Base-by-base conservation (phyloP, 2,329 filamentous ascomycete species). In the Fusarium abutilonis region DNA sequence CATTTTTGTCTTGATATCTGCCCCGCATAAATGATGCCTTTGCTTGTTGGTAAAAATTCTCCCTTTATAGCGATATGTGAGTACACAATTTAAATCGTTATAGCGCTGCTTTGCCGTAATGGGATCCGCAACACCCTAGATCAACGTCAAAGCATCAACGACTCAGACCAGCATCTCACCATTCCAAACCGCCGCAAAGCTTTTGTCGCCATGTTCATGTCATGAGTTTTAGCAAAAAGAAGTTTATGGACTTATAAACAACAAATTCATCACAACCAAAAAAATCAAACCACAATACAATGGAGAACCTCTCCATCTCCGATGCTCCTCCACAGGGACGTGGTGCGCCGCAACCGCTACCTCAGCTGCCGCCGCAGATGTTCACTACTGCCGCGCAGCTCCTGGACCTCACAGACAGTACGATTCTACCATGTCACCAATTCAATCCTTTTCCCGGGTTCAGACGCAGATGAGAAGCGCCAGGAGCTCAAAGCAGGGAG, bases 331-430 rank as follows among this genome's bases (percentile, higher is more conserved):
- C 76, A 58, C 76, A 75, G 54, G 77, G 75, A 64, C 76, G 74
- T 31, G 73, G 73, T 32, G 70, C 64, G 52, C 79, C 78, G 28
- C 84, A 86, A 45, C 76, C 80, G 52, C 79, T 81, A 43, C 78
- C 82, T 63, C 90, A 92, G 77, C 81, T 94, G 35, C 91, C 91
- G 13, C 93, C 93, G 57, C 94, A 99, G 81, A 97, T 98, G 90
- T 99, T 99, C 80, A 96, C 95, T 15, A 99, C 95, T 29, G 95
- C 95, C 29, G 93, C 95, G 51, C 95, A 98, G 81, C 82, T 99
- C 56, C 82, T 99, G 56, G 95, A 99, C 76, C 84, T 99, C 72
- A 98, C 95, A 70, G 95, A 99, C 80, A 99, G 94, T 98, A 87
- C 82, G 91, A 72, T 43, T 47, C 52, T 71, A 55, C 57, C 53